phyloP scores from a whole-genome alignment of 1,284 basidiomycete genomes.

The Marasmius sp. region DNA sequence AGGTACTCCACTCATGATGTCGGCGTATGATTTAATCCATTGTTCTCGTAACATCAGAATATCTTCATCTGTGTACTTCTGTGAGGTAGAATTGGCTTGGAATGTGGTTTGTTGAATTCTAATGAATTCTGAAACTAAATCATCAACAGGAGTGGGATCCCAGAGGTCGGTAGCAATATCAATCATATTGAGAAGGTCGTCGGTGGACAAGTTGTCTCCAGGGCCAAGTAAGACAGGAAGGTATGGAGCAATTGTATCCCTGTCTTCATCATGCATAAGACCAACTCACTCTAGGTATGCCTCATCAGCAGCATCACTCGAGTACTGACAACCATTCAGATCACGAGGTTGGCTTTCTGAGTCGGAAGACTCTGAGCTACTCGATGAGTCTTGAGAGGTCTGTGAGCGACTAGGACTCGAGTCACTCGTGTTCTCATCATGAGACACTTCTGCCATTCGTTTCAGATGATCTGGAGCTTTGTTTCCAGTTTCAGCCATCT shows the following conservation, averaged over 20 bases:
- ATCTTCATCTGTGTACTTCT: not conserved
- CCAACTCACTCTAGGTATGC: not conserved
- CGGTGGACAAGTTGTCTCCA: constrained; percentile 3
- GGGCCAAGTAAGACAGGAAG: constrained; percentile 9
- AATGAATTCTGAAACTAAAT: not conserved
- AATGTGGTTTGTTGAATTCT: not conserved
- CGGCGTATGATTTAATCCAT: not conserved
- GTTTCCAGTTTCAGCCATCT: not conserved
- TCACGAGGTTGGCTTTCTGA: not conserved
- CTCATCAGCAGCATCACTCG: not conserved
- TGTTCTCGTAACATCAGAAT: not conserved
- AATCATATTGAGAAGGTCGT: constrained; percentile 6
- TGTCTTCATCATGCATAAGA: not conserved
- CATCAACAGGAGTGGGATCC: not conserved
- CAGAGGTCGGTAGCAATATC: not conserved
- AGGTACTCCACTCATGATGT: not conserved
- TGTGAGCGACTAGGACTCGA: no score
- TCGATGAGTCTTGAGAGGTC: no score
- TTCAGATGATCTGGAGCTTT: no score
- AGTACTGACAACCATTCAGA: not conserved
- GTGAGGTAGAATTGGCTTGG: not conserved
- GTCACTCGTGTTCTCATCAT: no score
- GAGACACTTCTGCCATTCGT: no score
- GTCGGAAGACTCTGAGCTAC: not conserved
- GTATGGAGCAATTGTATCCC: not conserved